Conservation (phyloP, 495 filamentous ascomycete genomes). For the Amphirosellinia nigrospora region DNA sequence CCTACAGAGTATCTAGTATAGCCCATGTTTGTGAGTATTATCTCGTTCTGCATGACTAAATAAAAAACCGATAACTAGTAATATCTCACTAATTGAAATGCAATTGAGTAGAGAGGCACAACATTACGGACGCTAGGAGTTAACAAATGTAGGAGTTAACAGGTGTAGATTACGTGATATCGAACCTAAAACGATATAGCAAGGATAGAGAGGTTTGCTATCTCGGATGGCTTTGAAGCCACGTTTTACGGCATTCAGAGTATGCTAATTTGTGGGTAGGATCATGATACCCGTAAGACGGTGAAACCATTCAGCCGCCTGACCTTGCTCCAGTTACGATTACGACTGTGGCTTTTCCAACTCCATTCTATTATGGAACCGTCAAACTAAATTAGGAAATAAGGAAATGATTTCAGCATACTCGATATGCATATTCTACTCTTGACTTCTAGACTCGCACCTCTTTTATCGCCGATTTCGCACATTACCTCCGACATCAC, state of each 20-base stretch:
- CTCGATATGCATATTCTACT: background rate
- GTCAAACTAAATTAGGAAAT: background rate
- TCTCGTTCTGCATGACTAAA: too few relatives aligned
- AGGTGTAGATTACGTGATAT: too few relatives aligned
- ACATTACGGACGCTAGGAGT: background rate
- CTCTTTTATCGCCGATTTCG: background rate
- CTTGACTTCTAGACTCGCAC: background rate
- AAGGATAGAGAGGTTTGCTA: background rate
- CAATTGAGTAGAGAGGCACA: background rate
- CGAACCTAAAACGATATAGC: background rate
- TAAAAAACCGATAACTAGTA: too few relatives aligned
- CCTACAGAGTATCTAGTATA: too few relatives aligned
- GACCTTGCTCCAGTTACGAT: background rate
- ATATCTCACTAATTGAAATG: too few relatives aligned
- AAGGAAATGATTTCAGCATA: background rate
- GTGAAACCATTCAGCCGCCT: background rate
- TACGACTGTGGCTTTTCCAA: background rate
- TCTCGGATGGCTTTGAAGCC: background rate
- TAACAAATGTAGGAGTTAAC: too few relatives aligned
- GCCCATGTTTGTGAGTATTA: too few relatives aligned
- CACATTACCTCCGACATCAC: background rate
- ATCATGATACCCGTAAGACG: background rate
- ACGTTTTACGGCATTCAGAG: background rate
- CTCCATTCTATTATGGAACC: background rate
- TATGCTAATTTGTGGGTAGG: background rate